Evolutionary conservation across 1,284 basidiomycete species (phyloP).

Genomic region (Vanrija pseudolonga): DNA sequence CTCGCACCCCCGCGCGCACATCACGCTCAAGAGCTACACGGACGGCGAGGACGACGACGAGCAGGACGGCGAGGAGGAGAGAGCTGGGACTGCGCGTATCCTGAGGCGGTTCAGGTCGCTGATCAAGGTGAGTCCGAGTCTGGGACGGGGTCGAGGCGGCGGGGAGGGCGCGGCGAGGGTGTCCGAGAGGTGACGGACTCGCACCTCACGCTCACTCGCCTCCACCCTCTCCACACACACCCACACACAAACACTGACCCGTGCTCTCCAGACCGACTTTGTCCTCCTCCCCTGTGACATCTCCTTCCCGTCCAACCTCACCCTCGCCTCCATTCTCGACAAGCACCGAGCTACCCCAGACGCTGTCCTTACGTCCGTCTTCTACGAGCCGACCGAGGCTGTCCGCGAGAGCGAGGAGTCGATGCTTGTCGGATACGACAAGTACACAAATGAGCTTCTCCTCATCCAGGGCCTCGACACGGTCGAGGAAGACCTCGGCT

Average conservation of each 20-base stretch:
- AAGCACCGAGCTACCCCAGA: constrained; percentile 72
- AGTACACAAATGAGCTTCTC: constrained; percentile 62
- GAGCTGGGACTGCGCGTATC: constrained; percentile 45
- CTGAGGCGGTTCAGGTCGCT: constrained; percentile 41
- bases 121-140: constrained; percentile 34
- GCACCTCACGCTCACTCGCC: no score
- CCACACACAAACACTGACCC: not conserved
- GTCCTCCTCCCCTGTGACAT: constrained; percentile 90
- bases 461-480: constrained; percentile 62
- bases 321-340: constrained; percentile 69
- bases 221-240: no score
- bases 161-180: not conserved
- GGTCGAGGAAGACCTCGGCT: constrained; percentile 64
- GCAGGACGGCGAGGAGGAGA: constrained; percentile 17
- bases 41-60: constrained; percentile 44
- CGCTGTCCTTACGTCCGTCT: constrained; percentile 71
- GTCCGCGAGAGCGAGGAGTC: constrained; percentile 49
- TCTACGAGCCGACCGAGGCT: constrained; percentile 60
- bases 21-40: constrained; percentile 33
- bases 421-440: constrained; percentile 41
- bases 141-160: not conserved
- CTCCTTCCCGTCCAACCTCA: constrained; percentile 67
- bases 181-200: not conserved
- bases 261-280: constrained; percentile 61
- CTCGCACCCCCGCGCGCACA: constrained; percentile 29